A percentile compares a stretch with the other conserved stretches of the same genome.
Evolutionary conservation across 352 stramenopile species (phyloP).

Genomic region (Pythium periplocum): DNA sequence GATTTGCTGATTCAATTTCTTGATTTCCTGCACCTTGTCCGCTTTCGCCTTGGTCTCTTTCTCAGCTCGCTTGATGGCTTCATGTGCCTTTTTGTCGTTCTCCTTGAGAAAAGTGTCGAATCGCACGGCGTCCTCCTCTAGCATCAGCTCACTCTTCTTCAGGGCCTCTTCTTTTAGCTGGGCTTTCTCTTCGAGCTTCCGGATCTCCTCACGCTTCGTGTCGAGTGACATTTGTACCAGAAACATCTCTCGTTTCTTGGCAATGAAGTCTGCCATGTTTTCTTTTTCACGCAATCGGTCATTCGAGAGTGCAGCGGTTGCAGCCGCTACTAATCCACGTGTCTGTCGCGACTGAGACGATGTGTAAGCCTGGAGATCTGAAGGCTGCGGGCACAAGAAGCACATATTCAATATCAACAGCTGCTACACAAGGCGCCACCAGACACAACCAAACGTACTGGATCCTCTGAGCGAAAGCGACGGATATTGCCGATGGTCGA

Average conservation of each 20-base stretch:
- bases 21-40: slow-evolving; percentile 94
- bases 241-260: slow-evolving; percentile 97
- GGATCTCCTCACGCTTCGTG: slow-evolving; percentile 95
- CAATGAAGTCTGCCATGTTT: slow-evolving; percentile 94
- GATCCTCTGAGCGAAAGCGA: slow-evolving; percentile 60
- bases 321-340: slow-evolving; percentile 68
- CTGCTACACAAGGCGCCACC: neutral
- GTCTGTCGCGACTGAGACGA: slow-evolving; percentile 70
- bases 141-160: slow-evolving; percentile 94
- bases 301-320: slow-evolving; percentile 75
- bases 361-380: slow-evolving; percentile 45
- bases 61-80: slow-evolving; percentile 93
- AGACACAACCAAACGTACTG: slow-evolving; percentile 20
- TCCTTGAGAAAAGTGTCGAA: slow-evolving; percentile 98
- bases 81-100: slow-evolving; percentile 96
- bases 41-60: slow-evolving; percentile 92
- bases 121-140: slow-evolving; percentile 93
- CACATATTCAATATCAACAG: neutral
- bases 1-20: slow-evolving; percentile 94
- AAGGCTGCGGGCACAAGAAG: slow-evolving; percentile 16
- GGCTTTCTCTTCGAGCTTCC: slow-evolving; percentile 95
- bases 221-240: slow-evolving; percentile 94
- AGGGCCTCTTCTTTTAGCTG: slow-evolving; percentile 93
- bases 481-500: slow-evolving; percentile 80
- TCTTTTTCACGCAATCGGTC: slow-evolving; percentile 91